Evolutionary conservation across 345 rosid genomes (phyloP).

Genomic region (Mallotus nudiflorus): DNA sequence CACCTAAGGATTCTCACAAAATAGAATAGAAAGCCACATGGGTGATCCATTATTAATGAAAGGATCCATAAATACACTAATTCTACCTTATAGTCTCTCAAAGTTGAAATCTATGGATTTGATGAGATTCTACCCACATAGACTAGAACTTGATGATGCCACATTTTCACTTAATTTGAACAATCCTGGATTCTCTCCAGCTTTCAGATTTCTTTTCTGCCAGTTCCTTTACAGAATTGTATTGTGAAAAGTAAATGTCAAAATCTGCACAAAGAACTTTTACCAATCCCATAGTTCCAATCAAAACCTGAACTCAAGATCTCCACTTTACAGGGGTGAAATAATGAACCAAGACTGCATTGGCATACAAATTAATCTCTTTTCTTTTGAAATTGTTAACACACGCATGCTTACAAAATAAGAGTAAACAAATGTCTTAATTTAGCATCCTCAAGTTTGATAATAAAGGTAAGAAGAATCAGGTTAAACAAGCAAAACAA

Average conservation of each 20-base stretch:
- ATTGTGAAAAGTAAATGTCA: background rate
- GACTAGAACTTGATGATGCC: background rate
- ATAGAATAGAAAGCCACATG: too few species aligned
- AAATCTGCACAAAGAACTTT: slow-evolving; percentile 11
- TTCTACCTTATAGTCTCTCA: background rate
- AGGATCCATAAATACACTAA: background rate
- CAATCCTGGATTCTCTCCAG: background rate
- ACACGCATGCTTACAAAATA: background rate
- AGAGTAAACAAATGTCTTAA: slow-evolving; percentile 1
- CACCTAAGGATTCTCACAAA: too few species aligned
- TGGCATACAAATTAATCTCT: background rate
- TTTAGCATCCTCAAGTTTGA: slow-evolving; percentile 1
- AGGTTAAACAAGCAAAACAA: background rate
- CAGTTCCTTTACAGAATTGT: background rate
- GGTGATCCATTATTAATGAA: background rate
- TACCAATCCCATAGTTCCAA: background rate
- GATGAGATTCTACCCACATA: background rate
- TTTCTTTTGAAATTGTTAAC: background rate
- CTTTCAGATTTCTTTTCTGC: slow-evolving; percentile 2
- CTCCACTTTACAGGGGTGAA: background rate
- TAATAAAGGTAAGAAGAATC: slow-evolving; percentile 2
- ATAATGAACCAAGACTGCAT: background rate
- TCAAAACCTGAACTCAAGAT: background rate
- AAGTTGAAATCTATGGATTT: background rate
- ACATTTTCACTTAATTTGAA: background rate